Evolutionary conservation across 2,329 filamentous ascomycete species (phyloP), one percentile per base, ranked within the genome.

Genomic region (Aspergillus ochraceoroseus): DNA sequence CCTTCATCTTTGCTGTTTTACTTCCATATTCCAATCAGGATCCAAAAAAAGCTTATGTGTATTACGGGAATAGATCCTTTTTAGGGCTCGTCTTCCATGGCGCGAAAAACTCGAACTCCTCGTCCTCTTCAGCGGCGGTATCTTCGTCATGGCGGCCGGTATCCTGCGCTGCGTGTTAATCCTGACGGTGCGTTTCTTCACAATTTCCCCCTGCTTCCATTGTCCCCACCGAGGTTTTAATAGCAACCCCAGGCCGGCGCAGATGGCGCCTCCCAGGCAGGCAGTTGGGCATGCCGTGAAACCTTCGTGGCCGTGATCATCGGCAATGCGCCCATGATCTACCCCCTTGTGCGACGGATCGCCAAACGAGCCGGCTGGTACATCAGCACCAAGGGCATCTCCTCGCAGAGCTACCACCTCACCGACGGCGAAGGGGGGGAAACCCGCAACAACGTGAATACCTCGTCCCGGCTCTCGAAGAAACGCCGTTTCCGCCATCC

Each of bases 21-120:
- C n/a, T 46, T 14, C 7, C 11, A 7, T 12, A 2, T n/a, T n/a
- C n/a, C n/a, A n/a, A n/a, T n/a, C n/a, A n/a, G n/a, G n/a, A n/a
- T n/a, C n/a, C n/a, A n/a, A n/a, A n/a, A n/a, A n/a, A n/a, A n/a
- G n/a, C n/a, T n/a, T n/a, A n/a, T n/a, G n/a, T n/a, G n/a, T n/a
- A n/a, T n/a, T n/a, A n/a, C n/a, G n/a, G n/a, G n/a, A n/a, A n/a
- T 8, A 75, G 44, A 72, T 80, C 65, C 61, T 81, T 1, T 77
- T 72, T 67, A 65, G 64, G 42, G 70, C 76, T 0, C 68, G 67
- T 3, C 62, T 81, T 4, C 64, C 60, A 6, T 63, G 66, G 13
- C 57, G 62, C 4, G 74, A 73, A 49, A 81, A 80, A 51, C 48
- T 72, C 1, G 69, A 72, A 2, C 62, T 80, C 0, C 62, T 75